Evolutionary conservation across 345 rosid genomes (phyloP).

Genomic region (Physaria fendleri): DNA sequence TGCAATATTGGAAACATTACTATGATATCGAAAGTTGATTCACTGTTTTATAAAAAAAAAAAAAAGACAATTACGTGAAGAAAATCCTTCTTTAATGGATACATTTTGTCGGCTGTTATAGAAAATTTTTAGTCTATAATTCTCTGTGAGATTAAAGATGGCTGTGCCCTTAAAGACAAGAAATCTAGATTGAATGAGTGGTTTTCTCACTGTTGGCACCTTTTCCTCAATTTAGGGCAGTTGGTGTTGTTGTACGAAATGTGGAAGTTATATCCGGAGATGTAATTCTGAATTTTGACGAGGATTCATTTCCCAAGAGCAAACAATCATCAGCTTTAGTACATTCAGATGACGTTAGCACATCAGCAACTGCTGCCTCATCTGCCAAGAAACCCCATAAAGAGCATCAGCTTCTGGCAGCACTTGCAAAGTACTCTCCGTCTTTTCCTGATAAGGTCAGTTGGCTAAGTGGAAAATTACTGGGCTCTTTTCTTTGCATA

Average conservation of each 20-base stretch:
- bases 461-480: conserved; percentile 11
- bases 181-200: background rate
- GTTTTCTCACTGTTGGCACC: conserved; percentile 7
- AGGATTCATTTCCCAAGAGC: conserved; percentile 56
- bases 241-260: conserved; percentile 61
- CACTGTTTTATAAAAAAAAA: background rate
- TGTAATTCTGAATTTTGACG: conserved; percentile 59
- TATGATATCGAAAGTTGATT: background rate
- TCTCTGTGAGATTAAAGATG: background rate
- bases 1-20: background rate
- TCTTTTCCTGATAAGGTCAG: conserved; percentile 89
- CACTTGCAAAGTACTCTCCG: conserved; percentile 51
- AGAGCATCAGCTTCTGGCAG: conserved; percentile 41
- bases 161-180: background rate
- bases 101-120: background rate
- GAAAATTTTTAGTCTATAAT: conserved; percentile 7
- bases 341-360: conserved; percentile 33
- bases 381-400: conserved; percentile 38
- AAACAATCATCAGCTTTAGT: conserved; percentile 42
- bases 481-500: background rate
- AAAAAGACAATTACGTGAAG: too few relatives aligned
- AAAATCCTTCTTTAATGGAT: background rate
- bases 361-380: conserved; percentile 27
- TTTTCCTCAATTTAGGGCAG: conserved; percentile 52
- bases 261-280: conserved; percentile 69